These are phyloP conservation scores for Penicillium goetzii DNA, from an alignment of 495 filamentous ascomycete species.

Conservation along the genomic window DNA sequence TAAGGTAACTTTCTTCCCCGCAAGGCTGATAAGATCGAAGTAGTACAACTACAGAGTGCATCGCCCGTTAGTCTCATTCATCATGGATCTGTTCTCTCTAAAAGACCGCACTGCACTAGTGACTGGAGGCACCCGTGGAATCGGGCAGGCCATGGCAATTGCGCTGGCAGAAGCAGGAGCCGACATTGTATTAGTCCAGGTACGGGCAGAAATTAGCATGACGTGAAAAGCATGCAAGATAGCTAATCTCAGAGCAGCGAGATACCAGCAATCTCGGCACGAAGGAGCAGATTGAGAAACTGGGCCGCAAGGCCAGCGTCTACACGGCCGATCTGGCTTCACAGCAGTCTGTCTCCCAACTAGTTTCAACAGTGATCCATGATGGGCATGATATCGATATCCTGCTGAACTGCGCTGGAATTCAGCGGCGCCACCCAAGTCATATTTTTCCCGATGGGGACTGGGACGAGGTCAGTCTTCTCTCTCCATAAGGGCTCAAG, in stretches of 20 bases:
- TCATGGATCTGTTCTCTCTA: slow-evolving; percentile 30
- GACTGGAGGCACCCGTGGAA: slow-evolving; percentile 83
- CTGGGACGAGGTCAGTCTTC: slow-evolving; percentile 62
- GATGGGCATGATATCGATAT: slow-evolving; percentile 66
- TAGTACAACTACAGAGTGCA: neutral
- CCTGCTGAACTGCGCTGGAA: slow-evolving; percentile 83
- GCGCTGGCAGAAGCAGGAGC: slow-evolving; percentile 84
- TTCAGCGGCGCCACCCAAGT: slow-evolving; percentile 75
- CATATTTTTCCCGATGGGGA: slow-evolving; percentile 72
- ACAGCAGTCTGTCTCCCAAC: slow-evolving; percentile 53
- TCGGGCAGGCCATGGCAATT: slow-evolving; percentile 76
- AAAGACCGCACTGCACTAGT: slow-evolving; percentile 68
- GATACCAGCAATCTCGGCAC: slow-evolving; percentile 60
- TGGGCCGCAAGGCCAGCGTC: slow-evolving; percentile 71
- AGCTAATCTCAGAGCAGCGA: slow-evolving; percentile 46
- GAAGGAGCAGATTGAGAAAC: slow-evolving; percentile 56
- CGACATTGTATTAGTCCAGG: slow-evolving; percentile 71
- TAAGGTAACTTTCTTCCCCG: slow-evolving; percentile 13
- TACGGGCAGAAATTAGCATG: slow-evolving; percentile 2
- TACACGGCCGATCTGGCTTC: slow-evolving; percentile 74
- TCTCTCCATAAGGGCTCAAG: neutral
- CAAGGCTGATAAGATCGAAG: neutral
- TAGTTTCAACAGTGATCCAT: slow-evolving; percentile 63
- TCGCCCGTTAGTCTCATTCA: neutral
- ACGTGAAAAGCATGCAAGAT: neutral